Base-by-base conservation (phyloP, 1,284 basidiomycete species). In the Ganoderma lucidum region DNA sequence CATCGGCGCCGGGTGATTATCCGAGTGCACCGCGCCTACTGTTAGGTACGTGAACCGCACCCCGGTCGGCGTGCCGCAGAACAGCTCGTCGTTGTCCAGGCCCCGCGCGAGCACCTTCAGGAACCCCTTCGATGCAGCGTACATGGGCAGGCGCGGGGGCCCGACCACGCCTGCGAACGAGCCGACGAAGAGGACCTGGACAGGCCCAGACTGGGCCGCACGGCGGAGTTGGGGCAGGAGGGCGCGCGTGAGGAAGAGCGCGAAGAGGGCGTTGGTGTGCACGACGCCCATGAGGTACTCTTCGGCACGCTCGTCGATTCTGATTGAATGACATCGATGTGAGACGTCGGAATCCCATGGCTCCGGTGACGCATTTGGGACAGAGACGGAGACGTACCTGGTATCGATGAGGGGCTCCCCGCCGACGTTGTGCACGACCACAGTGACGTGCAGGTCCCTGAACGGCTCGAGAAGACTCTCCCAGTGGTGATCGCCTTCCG, bases 191-290 rank as follows among this genome's bases (percentile, higher is more conserved):
- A 74, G 66, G 35, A 77, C 74, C 64, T 73, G 65, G 35, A 75
- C 75, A 35, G 78, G 78, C 6, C 75, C 75, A 35, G 66, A 62
- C 60, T 66, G 42, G 69, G 75, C 72, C 4, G 71, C 59, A 41
- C 67, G 66, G 45, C 78, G 76, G 17, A 79, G 75, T 6, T 70
- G 69, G 35, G 78, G 77, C 41, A 79, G 75, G 62, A 79, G 73
- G 9, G 67, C 71, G 67, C 74, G 78, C 23, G 76, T 77, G 68
- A 79, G 75, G 71, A 76, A 64, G 63, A 76, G 70, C 10, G 77
- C 67, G 74, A 78, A 79, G 66, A 77, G 62, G 2, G 72, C 67
- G 70, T 77, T 79, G 59, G 70, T 60, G 59, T 71, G 63, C 42
- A 78, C 60, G 58, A 72, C 65, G 37, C 53, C 45, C 42, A 75